Conservation (phyloP, 2,329 filamentous ascomycete species). For the Ophidiomyces ophidiicola region DNA sequence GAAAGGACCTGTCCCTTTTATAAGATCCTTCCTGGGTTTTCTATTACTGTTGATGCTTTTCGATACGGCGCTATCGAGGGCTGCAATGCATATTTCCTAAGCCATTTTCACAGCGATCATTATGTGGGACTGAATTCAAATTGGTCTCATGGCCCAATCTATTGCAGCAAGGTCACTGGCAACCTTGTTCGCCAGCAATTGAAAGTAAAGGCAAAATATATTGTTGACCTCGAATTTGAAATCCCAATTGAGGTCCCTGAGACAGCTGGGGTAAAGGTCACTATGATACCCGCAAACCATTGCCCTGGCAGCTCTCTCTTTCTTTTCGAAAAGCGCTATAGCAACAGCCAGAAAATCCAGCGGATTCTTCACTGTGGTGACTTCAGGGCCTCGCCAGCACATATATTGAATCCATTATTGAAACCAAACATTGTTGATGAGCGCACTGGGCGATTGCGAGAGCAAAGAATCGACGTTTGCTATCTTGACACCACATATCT, state of each 20-base stretch:
- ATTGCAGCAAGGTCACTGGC: slow-evolving; percentile 84
- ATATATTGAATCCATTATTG: slow-evolving; percentile 70
- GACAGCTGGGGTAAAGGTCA: slow-evolving; percentile 72
- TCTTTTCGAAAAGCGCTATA: slow-evolving; percentile 70
- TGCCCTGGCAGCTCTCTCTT: slow-evolving; percentile 92
- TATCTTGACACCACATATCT: slow-evolving; percentile 97
- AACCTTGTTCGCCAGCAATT: slow-evolving; percentile 81
- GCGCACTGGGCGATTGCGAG: slow-evolving; percentile 55
- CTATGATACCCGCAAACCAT: slow-evolving; percentile 93
- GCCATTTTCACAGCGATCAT: slow-evolving; percentile 96
- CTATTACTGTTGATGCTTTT: slow-evolving; percentile 90
- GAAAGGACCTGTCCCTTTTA: slow-evolving; percentile 93
- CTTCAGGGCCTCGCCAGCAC: slow-evolving; percentile 77
- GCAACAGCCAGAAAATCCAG: slow-evolving; percentile 50
- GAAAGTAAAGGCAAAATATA: slow-evolving; percentile 70
- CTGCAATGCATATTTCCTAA: slow-evolving; percentile 89
- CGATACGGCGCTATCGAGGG: slow-evolving; percentile 87
- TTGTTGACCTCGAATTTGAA: slow-evolving; percentile 78
- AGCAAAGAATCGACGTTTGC: slow-evolving; percentile 87
- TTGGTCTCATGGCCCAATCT: slow-evolving; percentile 91
- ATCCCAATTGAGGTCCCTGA: slow-evolving; percentile 63
- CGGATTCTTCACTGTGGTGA: slow-evolving; percentile 91
- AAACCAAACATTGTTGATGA: slow-evolving; percentile 61
- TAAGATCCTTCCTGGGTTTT: slow-evolving; percentile 90
- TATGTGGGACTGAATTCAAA: slow-evolving; percentile 80